phyloP scores from a whole-genome alignment of 2,329 filamentous ascomycete genomes.

The Penicillium sp. region DNA sequence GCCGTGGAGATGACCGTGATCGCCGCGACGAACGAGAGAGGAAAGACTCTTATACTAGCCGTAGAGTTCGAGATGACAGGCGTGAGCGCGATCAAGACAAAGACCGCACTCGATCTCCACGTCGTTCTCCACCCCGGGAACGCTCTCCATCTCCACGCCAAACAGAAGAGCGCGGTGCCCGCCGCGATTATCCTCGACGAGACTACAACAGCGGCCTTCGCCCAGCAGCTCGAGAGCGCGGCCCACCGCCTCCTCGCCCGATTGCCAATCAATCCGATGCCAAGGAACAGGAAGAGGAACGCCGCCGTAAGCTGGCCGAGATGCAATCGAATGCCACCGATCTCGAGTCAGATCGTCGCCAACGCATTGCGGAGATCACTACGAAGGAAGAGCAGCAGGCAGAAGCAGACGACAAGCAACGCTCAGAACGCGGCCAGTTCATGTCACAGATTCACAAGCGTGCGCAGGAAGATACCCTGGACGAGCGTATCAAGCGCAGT shows the following conservation, averaged over 20 bases:
- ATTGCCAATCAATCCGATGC: slow-evolving; percentile 18
- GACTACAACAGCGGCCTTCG: slow-evolving; percentile 23
- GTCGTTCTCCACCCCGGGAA: slow-evolving; percentile 19
- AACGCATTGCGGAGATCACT: slow-evolving; percentile 65
- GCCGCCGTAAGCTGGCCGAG: slow-evolving; percentile 58
- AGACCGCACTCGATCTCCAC: slow-evolving; percentile 20
- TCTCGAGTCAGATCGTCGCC: slow-evolving; percentile 67
- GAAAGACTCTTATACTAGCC: slow-evolving; percentile 20
- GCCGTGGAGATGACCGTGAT: slow-evolving; percentile 4
- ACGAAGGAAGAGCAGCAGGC: slow-evolving; percentile 62
- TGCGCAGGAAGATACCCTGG: slow-evolving; percentile 35
- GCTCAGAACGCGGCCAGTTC: slow-evolving; percentile 36
- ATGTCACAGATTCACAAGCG: slow-evolving; percentile 35
- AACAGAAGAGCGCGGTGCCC: slow-evolving; percentile 12
- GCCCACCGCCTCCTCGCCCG: slow-evolving; percentile 9
- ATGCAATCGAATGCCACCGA: slow-evolving; percentile 71
- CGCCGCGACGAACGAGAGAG: slow-evolving; percentile 20
- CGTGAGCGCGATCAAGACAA: slow-evolving; percentile 21
- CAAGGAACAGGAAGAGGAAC: slow-evolving; percentile 33
- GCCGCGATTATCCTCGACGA: slow-evolving; percentile 16
- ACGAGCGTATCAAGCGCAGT: slow-evolving; percentile 35
- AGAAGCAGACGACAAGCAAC: slow-evolving; percentile 61
- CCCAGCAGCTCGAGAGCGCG: slow-evolving; percentile 16
- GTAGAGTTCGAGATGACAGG: slow-evolving; percentile 24
- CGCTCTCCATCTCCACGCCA: slow-evolving; percentile 24